Evolutionary conservation across 768 basidiomycete genomes (phyloP).

Genomic region (Calocybe gangraenosa): DNA sequence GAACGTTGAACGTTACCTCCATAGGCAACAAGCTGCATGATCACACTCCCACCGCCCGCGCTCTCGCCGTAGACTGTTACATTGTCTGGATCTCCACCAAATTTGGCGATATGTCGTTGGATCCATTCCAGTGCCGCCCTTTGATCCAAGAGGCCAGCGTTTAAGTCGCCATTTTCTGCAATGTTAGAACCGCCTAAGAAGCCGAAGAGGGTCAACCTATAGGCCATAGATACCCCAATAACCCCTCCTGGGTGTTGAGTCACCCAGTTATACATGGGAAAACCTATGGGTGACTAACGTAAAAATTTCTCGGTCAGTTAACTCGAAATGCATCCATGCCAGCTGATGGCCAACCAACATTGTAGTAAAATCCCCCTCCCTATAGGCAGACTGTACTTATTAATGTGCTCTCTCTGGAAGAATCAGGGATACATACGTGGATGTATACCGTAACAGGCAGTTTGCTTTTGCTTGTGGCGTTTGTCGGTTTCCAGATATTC

Average conservation of each 20-base stretch:
- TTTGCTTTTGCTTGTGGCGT: constrained; percentile 25
- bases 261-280: constrained; percentile 46
- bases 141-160: constrained; percentile 38
- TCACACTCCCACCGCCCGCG: constrained; percentile 34
- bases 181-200: constrained; percentile 26
- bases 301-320: background rate
- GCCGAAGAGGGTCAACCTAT: constrained; percentile 25
- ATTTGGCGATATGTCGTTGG: constrained; percentile 29
- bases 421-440: constrained; percentile 25
- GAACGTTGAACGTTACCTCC: constrained; percentile 24
- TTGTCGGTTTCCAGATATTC: constrained; percentile 39
- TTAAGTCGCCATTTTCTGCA: constrained; percentile 33
- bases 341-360: constrained; percentile 20
- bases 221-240: constrained; percentile 29
- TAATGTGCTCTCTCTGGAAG: background rate
- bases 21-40: constrained; percentile 41
- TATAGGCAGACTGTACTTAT: constrained; percentile 13
- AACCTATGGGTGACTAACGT: constrained; percentile 38
- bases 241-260: constrained; percentile 30
- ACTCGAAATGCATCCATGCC: background rate
- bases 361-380: constrained; percentile 39
- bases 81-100: constrained; percentile 30
- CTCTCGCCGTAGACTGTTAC: constrained; percentile 56
- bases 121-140: constrained; percentile 37
- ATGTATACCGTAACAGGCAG: constrained; percentile 42